Conservation (phyloP, 108 stramenopile genomes). For the Skeletonema grethae region DNA sequence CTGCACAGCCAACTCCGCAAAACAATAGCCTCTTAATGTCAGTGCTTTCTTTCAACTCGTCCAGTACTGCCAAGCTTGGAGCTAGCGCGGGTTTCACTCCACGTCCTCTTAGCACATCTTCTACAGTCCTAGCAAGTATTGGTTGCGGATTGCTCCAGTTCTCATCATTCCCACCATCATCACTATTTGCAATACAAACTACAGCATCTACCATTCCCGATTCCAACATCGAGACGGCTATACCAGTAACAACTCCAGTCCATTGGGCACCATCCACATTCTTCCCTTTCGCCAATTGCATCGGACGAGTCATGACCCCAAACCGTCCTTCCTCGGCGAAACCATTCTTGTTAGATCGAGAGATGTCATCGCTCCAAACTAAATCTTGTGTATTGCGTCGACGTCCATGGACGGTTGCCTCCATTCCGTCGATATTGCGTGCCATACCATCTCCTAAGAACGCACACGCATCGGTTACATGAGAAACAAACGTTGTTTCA, state of each 20-base stretch:
- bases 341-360: not conserved
- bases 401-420: slow-evolving; percentile 64
- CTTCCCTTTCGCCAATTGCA: slow-evolving; percentile 62
- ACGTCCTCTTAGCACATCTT: slow-evolving; percentile 67
- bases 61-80: slow-evolving; percentile 72
- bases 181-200: slow-evolving; percentile 65
- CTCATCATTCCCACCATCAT: slow-evolving; percentile 11
- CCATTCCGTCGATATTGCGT: slow-evolving; percentile 64
- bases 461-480: slow-evolving; percentile 71
- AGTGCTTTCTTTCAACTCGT: slow-evolving; percentile 60
- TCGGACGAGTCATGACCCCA: slow-evolving; percentile 70
- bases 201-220: slow-evolving; percentile 73
- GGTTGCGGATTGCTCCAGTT: slow-evolving; percentile 66
- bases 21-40: slow-evolving; percentile 69
- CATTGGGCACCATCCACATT: slow-evolving; percentile 66
- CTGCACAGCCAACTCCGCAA: slow-evolving; percentile 85
- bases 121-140: slow-evolving; percentile 64
- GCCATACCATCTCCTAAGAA: slow-evolving; percentile 71
- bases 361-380: slow-evolving; percentile 35
- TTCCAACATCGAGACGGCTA: slow-evolving; percentile 73
- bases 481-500: slow-evolving; percentile 73
- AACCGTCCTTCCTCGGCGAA: slow-evolving; percentile 71
- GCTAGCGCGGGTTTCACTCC: slow-evolving; percentile 84
- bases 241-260: slow-evolving; percentile 79
- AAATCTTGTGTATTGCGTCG: slow-evolving; percentile 38